Conservation (phyloP, 176 grass and related monocot species). For the Musa schizocarpa region DNA sequence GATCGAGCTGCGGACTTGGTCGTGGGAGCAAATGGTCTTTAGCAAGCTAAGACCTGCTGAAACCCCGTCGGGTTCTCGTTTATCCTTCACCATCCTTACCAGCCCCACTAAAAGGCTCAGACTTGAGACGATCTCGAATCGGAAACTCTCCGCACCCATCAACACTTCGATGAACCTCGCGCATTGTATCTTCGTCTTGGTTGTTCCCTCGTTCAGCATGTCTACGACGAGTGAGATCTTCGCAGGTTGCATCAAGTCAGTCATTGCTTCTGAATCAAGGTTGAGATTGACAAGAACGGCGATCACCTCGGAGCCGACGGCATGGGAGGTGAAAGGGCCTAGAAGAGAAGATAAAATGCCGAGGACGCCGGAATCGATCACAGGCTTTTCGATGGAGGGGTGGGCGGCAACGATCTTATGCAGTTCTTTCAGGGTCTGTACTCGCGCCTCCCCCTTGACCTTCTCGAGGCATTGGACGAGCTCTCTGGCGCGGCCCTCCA, state of each 20-base stretch:
- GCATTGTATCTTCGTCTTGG: slow-evolving; percentile 71
- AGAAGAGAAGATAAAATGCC: slow-evolving; percentile 50
- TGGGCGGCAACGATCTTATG: slow-evolving; percentile 36
- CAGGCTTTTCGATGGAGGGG: slow-evolving; percentile 57
- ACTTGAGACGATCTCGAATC: slow-evolving; percentile 69
- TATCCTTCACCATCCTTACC: slow-evolving; percentile 61
- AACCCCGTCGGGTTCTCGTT: slow-evolving; percentile 35
- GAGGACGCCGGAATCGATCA: slow-evolving; percentile 42
- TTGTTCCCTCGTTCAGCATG: slow-evolving; percentile 74
- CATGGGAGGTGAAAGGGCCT: slow-evolving; percentile 65
- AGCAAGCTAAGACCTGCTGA: slow-evolving; percentile 45
- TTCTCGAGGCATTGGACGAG: slow-evolving; percentile 47
- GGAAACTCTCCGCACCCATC: slow-evolving; percentile 65
- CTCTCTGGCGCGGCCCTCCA: slow-evolving; percentile 64
- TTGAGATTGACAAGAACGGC: slow-evolving; percentile 53
- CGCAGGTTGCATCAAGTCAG: slow-evolving; percentile 61
- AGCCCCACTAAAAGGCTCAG: slow-evolving; percentile 57
- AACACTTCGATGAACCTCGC: slow-evolving; percentile 51
- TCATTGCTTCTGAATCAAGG: slow-evolving; percentile 42
- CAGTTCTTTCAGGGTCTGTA: slow-evolving; percentile 52
- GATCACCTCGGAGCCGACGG: slow-evolving; percentile 19
- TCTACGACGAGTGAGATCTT: slow-evolving; percentile 29
- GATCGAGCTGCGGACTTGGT: slow-evolving; percentile 38
- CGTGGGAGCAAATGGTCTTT: slow-evolving; percentile 49
- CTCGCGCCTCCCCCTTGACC: slow-evolving; percentile 75